phyloP scores from a whole-genome alignment of 371 early-diverging fungal species.

The Mortierella sp. region DNA sequence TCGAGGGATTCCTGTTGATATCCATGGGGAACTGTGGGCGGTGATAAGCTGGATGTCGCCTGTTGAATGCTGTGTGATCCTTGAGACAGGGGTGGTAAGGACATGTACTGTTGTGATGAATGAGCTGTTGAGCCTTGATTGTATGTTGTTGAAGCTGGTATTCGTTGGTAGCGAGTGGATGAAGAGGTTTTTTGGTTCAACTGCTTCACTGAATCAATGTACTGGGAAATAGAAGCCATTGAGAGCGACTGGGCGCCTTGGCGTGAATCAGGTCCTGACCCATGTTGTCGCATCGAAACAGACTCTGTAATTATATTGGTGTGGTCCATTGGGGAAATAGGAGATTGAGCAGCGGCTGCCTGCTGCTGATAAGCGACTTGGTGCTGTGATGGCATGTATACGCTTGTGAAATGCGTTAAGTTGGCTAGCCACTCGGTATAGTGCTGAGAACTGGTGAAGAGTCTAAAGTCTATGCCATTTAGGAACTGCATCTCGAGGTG shows the following conservation, averaged over 20 bases:
- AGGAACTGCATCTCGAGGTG: constrained; percentile 75
- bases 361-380: constrained; percentile 40
- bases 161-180: constrained; percentile 14
- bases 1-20: constrained; percentile 12
- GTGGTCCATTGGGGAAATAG: constrained; percentile 39
- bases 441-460: constrained; percentile 59
- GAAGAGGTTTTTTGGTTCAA: constrained; percentile 17
- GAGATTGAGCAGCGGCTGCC: constrained; percentile 38
- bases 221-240: constrained; percentile 38
- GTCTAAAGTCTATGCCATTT: constrained; percentile 64
- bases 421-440: constrained; percentile 56
- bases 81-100: neutral
- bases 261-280: constrained; percentile 3
- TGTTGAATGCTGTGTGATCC: constrained; percentile 3
- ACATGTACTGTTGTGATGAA: constrained; percentile 5
- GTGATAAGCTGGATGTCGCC: constrained; percentile 12
- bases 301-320: neutral
- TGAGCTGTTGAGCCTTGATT: constrained; percentile 1
- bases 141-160: neutral
- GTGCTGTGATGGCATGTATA: constrained; percentile 47
- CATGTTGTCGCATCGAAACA: constrained; percentile 5
- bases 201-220: constrained; percentile 39
- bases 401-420: constrained; percentile 43
- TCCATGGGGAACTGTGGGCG: constrained; percentile 1
- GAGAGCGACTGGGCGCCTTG: constrained; percentile 26